These are phyloP conservation scores for Mesembryanthemum crystallinum DNA, from an alignment of 148 eudicot genomes.

Conservation along the genomic window DNA sequence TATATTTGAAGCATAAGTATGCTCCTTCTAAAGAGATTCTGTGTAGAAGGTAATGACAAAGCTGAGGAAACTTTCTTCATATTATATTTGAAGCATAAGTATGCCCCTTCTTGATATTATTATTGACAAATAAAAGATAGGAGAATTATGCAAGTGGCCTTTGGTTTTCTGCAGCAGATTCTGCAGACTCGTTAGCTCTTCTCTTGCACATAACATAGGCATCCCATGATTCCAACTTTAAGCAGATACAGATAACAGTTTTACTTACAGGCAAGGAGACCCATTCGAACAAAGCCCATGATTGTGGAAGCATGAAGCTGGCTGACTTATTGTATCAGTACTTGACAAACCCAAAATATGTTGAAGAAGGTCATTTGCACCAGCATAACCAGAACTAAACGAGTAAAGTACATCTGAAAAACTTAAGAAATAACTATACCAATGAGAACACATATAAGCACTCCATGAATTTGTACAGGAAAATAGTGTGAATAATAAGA, in stretches of 20 bases:
- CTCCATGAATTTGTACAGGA: not conserved
- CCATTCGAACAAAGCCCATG: conserved; percentile 28
- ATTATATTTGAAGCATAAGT: not conserved
- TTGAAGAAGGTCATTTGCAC: conserved; percentile 32
- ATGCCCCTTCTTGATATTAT: no score
- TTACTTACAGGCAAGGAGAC: conserved; percentile 60
- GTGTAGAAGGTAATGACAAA: no score
- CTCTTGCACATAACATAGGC: not conserved
- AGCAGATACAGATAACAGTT: not conserved
- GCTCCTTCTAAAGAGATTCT: not conserved
- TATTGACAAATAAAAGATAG: no score
- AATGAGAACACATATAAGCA: not conserved
- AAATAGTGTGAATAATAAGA: not conserved
- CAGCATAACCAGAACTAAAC: conserved; percentile 48
- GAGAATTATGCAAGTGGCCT: not conserved
- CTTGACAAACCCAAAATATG: conserved; percentile 52
- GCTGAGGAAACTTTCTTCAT: not conserved
- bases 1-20: no score
- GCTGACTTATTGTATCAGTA: conserved; percentile 19
- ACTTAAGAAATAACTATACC: conserved; percentile 21
- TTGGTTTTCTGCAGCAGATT: no score
- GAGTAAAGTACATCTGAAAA: conserved; percentile 52
- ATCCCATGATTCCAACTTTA: not conserved
- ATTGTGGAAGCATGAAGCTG: conserved; percentile 44
- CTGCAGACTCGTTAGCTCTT: not conserved